Base-by-base conservation (phyloP, 352 stramenopile genomes). In the Pythium monospermum region DNA sequence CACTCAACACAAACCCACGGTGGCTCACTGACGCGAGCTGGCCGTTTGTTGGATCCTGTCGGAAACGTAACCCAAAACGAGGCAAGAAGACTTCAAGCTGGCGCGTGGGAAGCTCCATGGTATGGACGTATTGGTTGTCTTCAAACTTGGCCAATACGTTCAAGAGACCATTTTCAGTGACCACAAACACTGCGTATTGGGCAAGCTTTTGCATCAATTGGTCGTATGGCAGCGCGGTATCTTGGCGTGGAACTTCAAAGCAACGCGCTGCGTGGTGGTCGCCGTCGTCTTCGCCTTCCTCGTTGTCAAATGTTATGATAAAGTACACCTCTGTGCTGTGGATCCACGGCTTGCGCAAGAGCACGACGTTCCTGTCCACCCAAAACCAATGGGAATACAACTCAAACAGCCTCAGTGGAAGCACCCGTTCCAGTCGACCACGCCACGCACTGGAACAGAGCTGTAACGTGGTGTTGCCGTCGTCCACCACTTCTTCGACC, bases 331-430 rank as follows among this genome's bases (percentile, higher is more conserved):
- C 35, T 11, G 26, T 50, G 32, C 42, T 36, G 30, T 36, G 4
- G 30, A 28, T n/a, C 6, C 15, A 18, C 21, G 30, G 4, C 27
- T 61, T 6, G 66, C 66, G 61, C 7, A 82, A 62, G 1, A 85
- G 21, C 4, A 87, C 57, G 31, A 64, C 76, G 0, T 64, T 52
- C 8, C 57, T 3, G 5, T 83, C 61, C 10, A 78, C 39, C 69
- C 71, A 85, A 18, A 72, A 74, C 73, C 76, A 83, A 5, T 80
- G 62, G 1, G 62, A 75, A 36, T 82, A 69, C 21, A 85, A 22
- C 10, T 64, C 11, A 11, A 31, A 6, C 3, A 83, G 37, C 36
- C 55, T 56, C 15, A 47, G 16, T 47, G 73, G 73, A 28, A 82
- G 57, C 2, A 33, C 18, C 3, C 32, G 3, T 2, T n/a, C 19